These are phyloP conservation scores for Plasmopara viticola DNA, from an alignment of 352 stramenopile species.

Conservation along the genomic window DNA sequence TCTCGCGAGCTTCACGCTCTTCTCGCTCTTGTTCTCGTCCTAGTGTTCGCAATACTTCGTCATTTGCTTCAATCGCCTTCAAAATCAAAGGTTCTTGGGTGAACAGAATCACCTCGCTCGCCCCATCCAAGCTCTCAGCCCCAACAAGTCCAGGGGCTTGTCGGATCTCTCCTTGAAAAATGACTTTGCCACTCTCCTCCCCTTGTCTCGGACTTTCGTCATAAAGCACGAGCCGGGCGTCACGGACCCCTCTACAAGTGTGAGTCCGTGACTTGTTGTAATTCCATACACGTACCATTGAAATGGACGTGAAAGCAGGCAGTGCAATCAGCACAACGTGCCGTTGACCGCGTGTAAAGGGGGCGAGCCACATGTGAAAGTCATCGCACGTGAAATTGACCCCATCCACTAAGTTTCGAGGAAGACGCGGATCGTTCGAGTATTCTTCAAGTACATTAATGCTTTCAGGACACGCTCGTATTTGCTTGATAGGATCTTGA, in stretches of 20 bases:
- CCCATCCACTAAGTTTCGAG: slow-evolving; percentile 76
- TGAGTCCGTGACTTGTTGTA: slow-evolving; percentile 90
- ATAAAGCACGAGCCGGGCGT: slow-evolving; percentile 54
- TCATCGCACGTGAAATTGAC: slow-evolving; percentile 88
- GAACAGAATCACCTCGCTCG: slow-evolving; percentile 85
- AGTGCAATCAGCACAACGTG: slow-evolving; percentile 64
- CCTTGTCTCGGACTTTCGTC: slow-evolving; percentile 11
- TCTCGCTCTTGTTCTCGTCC: slow-evolving; percentile 34
- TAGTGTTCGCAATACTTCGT: slow-evolving; percentile 25
- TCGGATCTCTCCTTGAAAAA: slow-evolving; percentile 86
- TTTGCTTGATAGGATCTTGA: slow-evolving; percentile 35
- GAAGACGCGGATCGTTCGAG: slow-evolving; percentile 59
- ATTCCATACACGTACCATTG: slow-evolving; percentile 89
- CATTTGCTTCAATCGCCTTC: slow-evolving; percentile 63
- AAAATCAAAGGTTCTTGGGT: slow-evolving; percentile 61
- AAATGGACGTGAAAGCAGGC: slow-evolving; percentile 30
- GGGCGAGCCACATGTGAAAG: slow-evolving; percentile 88
- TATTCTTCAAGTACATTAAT: slow-evolving; percentile 90
- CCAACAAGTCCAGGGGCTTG: slow-evolving; percentile 62
- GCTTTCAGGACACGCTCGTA: slow-evolving; percentile 60
- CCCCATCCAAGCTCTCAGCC: slow-evolving; percentile 39
- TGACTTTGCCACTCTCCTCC: slow-evolving; percentile 12
- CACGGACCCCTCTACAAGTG: slow-evolving; percentile 59
- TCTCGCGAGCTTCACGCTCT: slow-evolving; percentile 35
- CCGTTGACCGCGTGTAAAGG: slow-evolving; percentile 46